Percentiles rank a stretch among this genome's conserved stretches.
phyloP scores from a whole-genome alignment of 2,329 filamentous ascomycete genomes.

The Hortaea werneckii region DNA sequence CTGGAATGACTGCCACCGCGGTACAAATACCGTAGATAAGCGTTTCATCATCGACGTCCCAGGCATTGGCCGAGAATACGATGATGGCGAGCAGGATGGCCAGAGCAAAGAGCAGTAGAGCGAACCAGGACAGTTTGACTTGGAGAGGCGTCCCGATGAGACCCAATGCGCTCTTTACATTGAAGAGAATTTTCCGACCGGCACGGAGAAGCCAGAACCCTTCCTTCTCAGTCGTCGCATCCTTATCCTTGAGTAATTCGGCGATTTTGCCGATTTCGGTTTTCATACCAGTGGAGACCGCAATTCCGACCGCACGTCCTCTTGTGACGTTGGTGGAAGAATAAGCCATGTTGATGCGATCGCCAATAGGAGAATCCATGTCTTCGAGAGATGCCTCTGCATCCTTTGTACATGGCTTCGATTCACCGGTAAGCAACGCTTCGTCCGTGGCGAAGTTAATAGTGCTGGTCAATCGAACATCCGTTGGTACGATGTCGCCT shows the following conservation, averaged over 20 bases:
- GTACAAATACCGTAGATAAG: constrained; percentile 63
- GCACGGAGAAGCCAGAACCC: background rate
- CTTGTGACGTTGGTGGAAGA: background rate
- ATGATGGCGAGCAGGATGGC: constrained; percentile 53
- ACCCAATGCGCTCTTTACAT: background rate
- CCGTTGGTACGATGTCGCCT: constrained; percentile 65
- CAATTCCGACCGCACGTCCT: constrained; percentile 49
- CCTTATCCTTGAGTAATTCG: background rate
- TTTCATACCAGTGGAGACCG: constrained; percentile 57
- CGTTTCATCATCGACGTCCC: constrained; percentile 62
- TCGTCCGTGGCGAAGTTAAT: constrained; percentile 62
- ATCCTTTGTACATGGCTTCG: constrained; percentile 37
- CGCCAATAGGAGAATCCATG: constrained; percentile 57
- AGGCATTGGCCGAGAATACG: constrained; percentile 49
- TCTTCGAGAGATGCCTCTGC: constrained; percentile 41
- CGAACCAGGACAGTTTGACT: constrained; percentile 63
- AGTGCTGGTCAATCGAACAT: constrained; percentile 58
- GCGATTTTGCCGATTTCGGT: background rate
- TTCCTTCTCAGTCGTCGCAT: background rate
- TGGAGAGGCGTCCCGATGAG: constrained; percentile 52
- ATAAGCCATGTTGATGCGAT: constrained; percentile 66
- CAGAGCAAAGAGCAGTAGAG: constrained; percentile 57
- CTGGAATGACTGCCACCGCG: constrained; percentile 66
- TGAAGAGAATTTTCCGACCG: background rate
- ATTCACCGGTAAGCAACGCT: constrained; percentile 62